Evolutionary conservation across 805 yeast genomes (phyloP), one percentile per base, ranked within the genome.

Genomic region (Candida odintsovae): DNA sequence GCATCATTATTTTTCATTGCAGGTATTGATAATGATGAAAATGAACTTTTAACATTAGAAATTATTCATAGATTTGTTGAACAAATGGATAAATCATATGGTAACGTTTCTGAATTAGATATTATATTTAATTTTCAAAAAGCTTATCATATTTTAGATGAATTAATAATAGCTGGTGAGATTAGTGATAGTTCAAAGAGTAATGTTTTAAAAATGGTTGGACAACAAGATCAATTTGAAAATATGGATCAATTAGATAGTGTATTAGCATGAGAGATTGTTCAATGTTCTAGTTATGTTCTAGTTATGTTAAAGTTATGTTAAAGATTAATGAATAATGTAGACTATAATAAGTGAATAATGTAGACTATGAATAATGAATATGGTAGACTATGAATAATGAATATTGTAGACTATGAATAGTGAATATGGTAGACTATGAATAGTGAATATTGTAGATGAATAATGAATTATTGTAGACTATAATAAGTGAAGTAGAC

Each of bases 71-170:
- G 97, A 50, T 94, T 83, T 63, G 99, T 94, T 37, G 99, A 94
- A 65, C 90, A 88, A 53, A 89, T 94, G 97, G 99, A 94, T 70
- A 84, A 86, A 56, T 81, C 90, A 49, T 94, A 88, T 62, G 97
- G 97, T 12, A 92, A 89, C 60, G 99, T 94, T 16, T 90, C 97
- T 67, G 99, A 94, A 64, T 72, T 94, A 58, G 99, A 94, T 68
- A 94, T 94, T 51, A 94, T 94, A 42, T 94, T 94, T 76, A 94
- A 95, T 60, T 94, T 94, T 68, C 87, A 86, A 56, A 86, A 87
- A 62, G 97, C 98, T 0, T 94, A 94, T 64, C 86, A 88, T 66
- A 84, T 94, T 12, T 70, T 94, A 52, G 96, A 94, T 64, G 99
- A 94, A 64, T 71, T 94, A 55, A 66, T 94, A 42, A 76, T 92